Evolutionary conservation across 2,329 filamentous ascomycete species (phyloP).

Genomic region (Malbranchea zuffiana): DNA sequence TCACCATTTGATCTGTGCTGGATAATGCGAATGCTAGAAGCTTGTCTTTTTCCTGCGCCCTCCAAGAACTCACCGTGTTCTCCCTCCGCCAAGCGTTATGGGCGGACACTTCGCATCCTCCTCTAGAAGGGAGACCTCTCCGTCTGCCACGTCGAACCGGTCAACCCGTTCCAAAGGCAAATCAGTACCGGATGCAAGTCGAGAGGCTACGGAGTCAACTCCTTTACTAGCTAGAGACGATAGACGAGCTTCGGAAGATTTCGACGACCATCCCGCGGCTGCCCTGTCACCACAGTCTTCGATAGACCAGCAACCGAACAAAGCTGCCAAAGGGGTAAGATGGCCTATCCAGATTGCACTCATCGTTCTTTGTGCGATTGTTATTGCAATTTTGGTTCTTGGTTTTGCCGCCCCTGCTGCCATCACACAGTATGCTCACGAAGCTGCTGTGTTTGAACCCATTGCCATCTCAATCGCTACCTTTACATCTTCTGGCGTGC

Average conservation of each 20-base stretch:
- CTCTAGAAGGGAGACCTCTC: no score
- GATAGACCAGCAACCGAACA: slow-evolving; percentile 14
- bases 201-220: slow-evolving; percentile 32
- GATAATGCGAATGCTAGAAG: no score
- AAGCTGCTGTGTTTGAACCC: slow-evolving; percentile 71
- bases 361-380: slow-evolving; percentile 49
- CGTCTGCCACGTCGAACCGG: no score
- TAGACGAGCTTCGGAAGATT: slow-evolving; percentile 16
- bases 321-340: slow-evolving; percentile 33
- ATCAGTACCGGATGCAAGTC: slow-evolving; percentile 15
- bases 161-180: slow-evolving; percentile 12
- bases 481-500: slow-evolving; percentile 67
- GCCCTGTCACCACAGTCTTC: slow-evolving; percentile 16
- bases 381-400: slow-evolving; percentile 60
- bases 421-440: slow-evolving; percentile 74
- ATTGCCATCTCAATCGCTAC: slow-evolving; percentile 76
- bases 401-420: slow-evolving; percentile 72
- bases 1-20: no score
- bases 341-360: slow-evolving; percentile 76
- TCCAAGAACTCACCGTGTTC: no score
- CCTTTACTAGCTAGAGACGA: slow-evolving; percentile 26
- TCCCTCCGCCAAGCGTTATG: no score
- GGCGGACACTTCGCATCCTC: no score
- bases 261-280: slow-evolving; percentile 15
- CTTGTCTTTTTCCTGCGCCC: no score